Evolutionary conservation across 768 basidiomycete species (phyloP), one percentile per base, ranked within the genome.

Genomic region (Pluteus cervinus): DNA sequence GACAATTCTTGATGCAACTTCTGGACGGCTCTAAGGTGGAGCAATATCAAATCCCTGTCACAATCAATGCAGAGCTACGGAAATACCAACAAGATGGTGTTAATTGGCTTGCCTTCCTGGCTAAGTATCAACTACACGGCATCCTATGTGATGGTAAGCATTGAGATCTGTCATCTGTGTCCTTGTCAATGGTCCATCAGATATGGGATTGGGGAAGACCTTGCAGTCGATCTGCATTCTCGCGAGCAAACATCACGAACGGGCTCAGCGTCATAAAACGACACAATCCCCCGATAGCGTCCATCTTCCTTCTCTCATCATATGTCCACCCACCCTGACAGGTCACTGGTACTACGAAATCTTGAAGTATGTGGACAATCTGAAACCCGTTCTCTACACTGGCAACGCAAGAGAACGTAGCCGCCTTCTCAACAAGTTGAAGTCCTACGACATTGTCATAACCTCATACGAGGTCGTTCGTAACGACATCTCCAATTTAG

Each of bases 271-370:
- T 48, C 66, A 79, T 57, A 67, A 76, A 45, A 67, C 74, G 40
- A 83, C 81, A 8, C 58, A 75, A 25, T 81, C 82, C 0, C 73
- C 84, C 0, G 89, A 92, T 52, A 65, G 83, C 14, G 73, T 86
- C 15, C 92, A 89, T 58, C 69, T 98, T 21, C 92, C 96, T 0
- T 96, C 94, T 3, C 72, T 99, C 18, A 93, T 99, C 47, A 65
- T 98, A 39, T 99, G 96, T 51, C 96, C 96, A 0, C 94, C 96
- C 3, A 99, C 96, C 1, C 76, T 99, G 36, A 96, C 91, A 2
- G 94, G 96, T 7, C 96, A 99, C 56, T 99, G 96, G 96, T 92
- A 90, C 57, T 94, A 98, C 60, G 96, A 99, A 63, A 85, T 98
- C 42, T 68, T 82, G 33, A 98, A 96, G 54, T 99, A 98, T 49